Evolutionary conservation across 805 yeast species (phyloP), one percentile per base, ranked within the genome.

Genomic region (Tetrapisispora arboricola): DNA sequence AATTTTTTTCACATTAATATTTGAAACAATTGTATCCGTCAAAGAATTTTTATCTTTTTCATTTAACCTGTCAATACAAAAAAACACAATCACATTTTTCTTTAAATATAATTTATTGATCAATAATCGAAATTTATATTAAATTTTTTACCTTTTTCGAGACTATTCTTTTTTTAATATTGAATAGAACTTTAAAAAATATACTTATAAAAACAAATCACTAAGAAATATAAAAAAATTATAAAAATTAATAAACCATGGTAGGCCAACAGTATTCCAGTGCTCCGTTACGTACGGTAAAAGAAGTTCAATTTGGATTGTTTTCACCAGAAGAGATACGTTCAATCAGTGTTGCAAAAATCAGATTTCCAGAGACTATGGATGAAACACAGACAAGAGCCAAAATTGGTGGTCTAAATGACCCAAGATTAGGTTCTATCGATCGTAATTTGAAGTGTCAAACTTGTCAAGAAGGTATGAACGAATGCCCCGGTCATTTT

Each of bases 311-410:
- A 71, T 94, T 92, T 71, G 98, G 99, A 48, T 78, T 92, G 55
- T 77, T 92, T 48, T 87, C 97, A 24, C 98, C 99, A 21, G 98
- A 92, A 69, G 98, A 92, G 71, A 74, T 82, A 49, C 83, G 96
- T 65, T 96, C 97, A 38, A 88, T 92, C 51, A 85, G 96, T 47
- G 98, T 94, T 45, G 97, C 96, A 32, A 92, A 92, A 61, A 86
- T 92, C 57, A 96, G 90, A 65, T 92, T 84, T 58, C 98, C 99
- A 18, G 99, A 92, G 66, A 92, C 96, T n/a, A 92, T 92, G 95
- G 98, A 92, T 64, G 96, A 88, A 64, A 78, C 95, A 30, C 87
- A 94, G 44, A 82, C 83, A 59, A 84, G 84, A 49, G 96, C 97
- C 36, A 79, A 96, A 62, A 88, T 87, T 50, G 96, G 96, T 48